Conservation (phyloP, 306 rosid genomes). For the Glycine soja region DNA sequence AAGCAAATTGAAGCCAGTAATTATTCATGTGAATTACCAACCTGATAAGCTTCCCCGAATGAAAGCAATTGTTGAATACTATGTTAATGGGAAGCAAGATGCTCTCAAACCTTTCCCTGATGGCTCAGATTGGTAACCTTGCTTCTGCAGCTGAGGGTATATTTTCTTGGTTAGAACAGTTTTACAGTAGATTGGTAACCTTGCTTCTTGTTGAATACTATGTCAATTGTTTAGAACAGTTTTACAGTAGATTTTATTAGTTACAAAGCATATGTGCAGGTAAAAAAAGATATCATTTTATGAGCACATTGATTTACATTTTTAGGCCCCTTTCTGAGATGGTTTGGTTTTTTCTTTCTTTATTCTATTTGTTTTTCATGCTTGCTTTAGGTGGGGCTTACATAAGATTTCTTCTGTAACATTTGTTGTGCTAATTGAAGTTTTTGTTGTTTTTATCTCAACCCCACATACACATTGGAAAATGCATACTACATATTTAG, state of each 20-base stretch:
- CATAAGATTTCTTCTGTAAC: slow-evolving; percentile 44
- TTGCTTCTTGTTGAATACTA: too few species aligned
- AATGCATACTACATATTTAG: background rate
- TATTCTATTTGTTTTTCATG: background rate
- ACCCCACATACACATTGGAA: background rate
- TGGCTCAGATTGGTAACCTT: slow-evolving; percentile 70
- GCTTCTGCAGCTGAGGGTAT: slow-evolving; percentile 27
- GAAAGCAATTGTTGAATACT: slow-evolving; percentile 84
- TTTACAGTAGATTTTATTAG: slow-evolving; percentile 37
- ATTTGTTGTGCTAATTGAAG: slow-evolving; percentile 43
- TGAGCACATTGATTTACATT: slow-evolving; percentile 42
- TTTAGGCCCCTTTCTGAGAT: slow-evolving; percentile 35
- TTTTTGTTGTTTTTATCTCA: slow-evolving; percentile 31
- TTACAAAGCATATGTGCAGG: slow-evolving; percentile 37
- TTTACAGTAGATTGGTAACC: slow-evolving; percentile 40
- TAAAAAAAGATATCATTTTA: slow-evolving; percentile 31
- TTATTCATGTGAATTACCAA: slow-evolving; percentile 87
- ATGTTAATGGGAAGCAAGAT: slow-evolving; percentile 71
- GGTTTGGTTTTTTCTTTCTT: background rate
- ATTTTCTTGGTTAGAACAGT: slow-evolving; percentile 28
- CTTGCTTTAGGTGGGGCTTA: slow-evolving; percentile 31
- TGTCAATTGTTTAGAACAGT: slow-evolving; percentile 34
- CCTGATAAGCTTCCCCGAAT: slow-evolving; percentile 84
- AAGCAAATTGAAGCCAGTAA: slow-evolving; percentile 79
- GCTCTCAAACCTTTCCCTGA: slow-evolving; percentile 85